Percentiles rank a stretch among this genome's conserved stretches.
These are phyloP conservation scores for Wickerhamomyces hampshirensis DNA, from an alignment of 805 yeast species.

Conservation along the genomic window DNA sequence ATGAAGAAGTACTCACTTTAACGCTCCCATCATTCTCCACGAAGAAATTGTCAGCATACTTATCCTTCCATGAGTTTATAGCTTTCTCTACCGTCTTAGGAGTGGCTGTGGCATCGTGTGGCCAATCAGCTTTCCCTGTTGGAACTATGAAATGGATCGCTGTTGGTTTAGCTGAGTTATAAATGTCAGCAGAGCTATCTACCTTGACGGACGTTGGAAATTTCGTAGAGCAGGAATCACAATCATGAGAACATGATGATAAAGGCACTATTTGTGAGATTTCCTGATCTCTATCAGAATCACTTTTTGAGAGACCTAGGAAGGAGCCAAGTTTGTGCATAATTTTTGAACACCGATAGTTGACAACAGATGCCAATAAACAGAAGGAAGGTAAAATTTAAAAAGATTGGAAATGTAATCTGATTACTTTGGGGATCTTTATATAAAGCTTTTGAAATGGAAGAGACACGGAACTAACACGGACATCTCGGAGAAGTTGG, in stretches of 20 bases:
- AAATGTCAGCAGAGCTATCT: conserved; percentile 28
- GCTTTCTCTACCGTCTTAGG: conserved; percentile 41
- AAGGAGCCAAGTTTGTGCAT: conserved; percentile 10
- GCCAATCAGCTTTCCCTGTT: conserved; percentile 85
- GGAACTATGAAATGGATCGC: conserved; percentile 74
- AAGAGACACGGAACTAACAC: too few species aligned
- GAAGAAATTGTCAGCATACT: conserved; percentile 19
- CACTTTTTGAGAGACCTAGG: conserved; percentile 1
- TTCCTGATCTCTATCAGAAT: conserved; percentile 23
- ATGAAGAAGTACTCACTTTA: conserved; percentile 51
- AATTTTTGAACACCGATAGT: neutral
- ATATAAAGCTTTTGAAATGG: too few species aligned
- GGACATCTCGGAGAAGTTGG: too few species aligned
- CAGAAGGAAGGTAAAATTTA: too few species aligned
- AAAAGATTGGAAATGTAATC: too few species aligned
- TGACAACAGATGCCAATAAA: neutral
- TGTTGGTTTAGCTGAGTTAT: conserved; percentile 67
- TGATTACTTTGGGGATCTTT: too few species aligned
- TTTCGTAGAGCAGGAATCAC: conserved; percentile 48
- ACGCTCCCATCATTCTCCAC: conserved; percentile 27
- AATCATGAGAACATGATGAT: conserved; percentile 47
- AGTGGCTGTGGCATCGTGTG: conserved; percentile 59
- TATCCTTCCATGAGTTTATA: conserved; percentile 36
- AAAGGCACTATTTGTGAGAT: conserved; percentile 35
- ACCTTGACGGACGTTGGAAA: conserved; percentile 50